A percentile compares a stretch with the other conserved stretches of the same genome.
phyloP scores from a whole-genome alignment of 116 monocot species.

The Dioscorea cayenensis region DNA sequence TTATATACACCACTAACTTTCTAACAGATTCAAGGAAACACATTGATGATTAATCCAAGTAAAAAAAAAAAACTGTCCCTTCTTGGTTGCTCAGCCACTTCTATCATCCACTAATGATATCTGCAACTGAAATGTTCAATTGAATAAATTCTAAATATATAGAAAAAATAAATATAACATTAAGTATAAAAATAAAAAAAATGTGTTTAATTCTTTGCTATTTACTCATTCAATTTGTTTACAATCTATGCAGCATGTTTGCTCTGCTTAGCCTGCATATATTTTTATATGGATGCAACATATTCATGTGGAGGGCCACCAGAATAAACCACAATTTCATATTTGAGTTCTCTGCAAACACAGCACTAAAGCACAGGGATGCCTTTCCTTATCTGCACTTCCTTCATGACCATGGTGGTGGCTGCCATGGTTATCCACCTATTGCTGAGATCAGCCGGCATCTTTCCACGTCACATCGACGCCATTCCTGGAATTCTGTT shows the following conservation, averaged over 20 bases:
- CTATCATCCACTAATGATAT: no score
- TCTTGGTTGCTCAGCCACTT: no score
- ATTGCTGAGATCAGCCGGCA: constrained; percentile 32
- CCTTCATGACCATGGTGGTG: constrained; percentile 80
- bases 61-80: not conserved
- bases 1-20: not conserved
- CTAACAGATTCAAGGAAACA: not conserved
- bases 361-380: constrained; percentile 76
- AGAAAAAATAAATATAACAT: no score
- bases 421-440: constrained; percentile 71
- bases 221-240: not conserved
- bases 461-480: constrained; percentile 30
- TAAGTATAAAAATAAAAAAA: not conserved
- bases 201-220: not conserved
- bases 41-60: not conserved
- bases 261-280: constrained; percentile 85
- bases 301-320: constrained; percentile 70
- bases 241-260: constrained; percentile 68
- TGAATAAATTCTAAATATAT: no score
- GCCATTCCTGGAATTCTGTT: constrained; percentile 61
- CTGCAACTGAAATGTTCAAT: no score
- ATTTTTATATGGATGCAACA: constrained; percentile 92
- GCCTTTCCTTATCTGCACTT: constrained; percentile 89
- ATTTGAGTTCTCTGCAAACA: constrained; percentile 74
- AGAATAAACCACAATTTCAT: constrained; percentile 98